Percentiles rank a stretch among this genome's conserved stretches.
phyloP scores from a whole-genome alignment of 2,329 filamentous ascomycete species.

The Xylariomycetidae sp. region DNA sequence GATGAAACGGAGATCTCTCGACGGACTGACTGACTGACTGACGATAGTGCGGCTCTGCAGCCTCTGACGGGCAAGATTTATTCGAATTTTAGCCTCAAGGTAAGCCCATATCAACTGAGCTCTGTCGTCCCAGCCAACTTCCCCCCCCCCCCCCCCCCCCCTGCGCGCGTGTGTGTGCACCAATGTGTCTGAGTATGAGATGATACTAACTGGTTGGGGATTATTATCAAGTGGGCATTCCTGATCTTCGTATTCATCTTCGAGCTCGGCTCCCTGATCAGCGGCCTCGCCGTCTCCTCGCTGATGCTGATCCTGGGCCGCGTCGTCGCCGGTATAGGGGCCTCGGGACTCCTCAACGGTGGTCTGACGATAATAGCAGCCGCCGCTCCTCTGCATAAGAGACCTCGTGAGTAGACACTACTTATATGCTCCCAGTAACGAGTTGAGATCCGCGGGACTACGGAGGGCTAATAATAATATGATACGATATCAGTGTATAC shows the following conservation, averaged over 20 bases:
- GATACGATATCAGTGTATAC: conserved; percentile 13
- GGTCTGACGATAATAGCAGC: conserved; percentile 45
- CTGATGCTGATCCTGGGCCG: conserved; percentile 51
- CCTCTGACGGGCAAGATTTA: conserved; percentile 50
- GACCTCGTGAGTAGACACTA: conserved; percentile 25
- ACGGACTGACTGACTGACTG: too few relatives aligned
- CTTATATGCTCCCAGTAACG: too few relatives aligned
- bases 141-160: neutral
- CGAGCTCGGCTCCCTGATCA: conserved; percentile 52
- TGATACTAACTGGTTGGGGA: too few relatives aligned
- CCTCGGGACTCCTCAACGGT: conserved; percentile 48
- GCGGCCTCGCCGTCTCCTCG: conserved; percentile 42
- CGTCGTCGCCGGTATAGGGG: conserved; percentile 48
- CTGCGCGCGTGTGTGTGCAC: too few relatives aligned
- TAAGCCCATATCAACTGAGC: too few relatives aligned
- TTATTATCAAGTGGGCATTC: conserved; percentile 29
- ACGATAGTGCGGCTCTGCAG: conserved; percentile 41
- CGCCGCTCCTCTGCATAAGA: conserved; percentile 33
- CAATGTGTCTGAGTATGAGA: too few relatives aligned
- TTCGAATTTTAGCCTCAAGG: conserved; percentile 33
- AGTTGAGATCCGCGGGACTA: neutral
- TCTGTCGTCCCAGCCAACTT: too few relatives aligned
- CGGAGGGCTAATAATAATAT: neutral
- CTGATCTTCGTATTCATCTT: conserved; percentile 44
- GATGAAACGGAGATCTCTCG: too few relatives aligned